phyloP scores from a whole-genome alignment of 495 filamentous ascomycete species.

The Pyrenula massariospora region DNA sequence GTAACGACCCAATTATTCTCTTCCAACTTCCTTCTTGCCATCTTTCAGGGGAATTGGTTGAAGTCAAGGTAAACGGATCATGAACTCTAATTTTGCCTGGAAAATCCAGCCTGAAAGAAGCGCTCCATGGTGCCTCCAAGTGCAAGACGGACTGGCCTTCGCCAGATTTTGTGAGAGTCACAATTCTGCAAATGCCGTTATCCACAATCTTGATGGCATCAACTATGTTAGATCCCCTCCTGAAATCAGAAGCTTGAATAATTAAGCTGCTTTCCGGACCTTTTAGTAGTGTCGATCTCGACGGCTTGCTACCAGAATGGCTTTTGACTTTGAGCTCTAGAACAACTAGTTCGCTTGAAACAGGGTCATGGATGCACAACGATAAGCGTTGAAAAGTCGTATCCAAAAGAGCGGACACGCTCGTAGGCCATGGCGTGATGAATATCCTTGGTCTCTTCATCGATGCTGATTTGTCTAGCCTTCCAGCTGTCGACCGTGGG shows the following conservation, averaged over 20 bases:
- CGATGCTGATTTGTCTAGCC: constrained; percentile 29
- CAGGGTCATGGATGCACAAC: constrained; percentile 55
- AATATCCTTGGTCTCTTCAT: constrained; percentile 46
- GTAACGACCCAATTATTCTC: constrained; percentile 22
- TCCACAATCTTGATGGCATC: constrained; percentile 69
- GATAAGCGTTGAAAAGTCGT: constrained; percentile 28
- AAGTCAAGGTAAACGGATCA: constrained; percentile 27
- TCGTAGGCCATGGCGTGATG: constrained; percentile 47
- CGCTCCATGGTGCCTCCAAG: constrained; percentile 66
- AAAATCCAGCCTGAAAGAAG: constrained; percentile 42
- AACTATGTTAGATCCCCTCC: constrained; percentile 41
- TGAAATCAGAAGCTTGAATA: constrained; percentile 28
- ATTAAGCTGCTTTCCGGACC: constrained; percentile 19
- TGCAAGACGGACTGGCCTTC: constrained; percentile 51
- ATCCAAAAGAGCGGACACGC: constrained; percentile 8
- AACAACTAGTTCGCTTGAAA: constrained; percentile 55
- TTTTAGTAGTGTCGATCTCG: not conserved
- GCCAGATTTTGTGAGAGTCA: constrained; percentile 57
- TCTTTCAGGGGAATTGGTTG: constrained; percentile 16
- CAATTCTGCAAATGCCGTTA: constrained; percentile 51
- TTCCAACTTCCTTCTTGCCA: constrained; percentile 40
- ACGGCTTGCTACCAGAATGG: not conserved
- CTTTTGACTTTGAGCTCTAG: constrained; percentile 42
- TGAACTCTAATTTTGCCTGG: constrained; percentile 34
- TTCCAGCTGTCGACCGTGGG: not conserved